Evolutionary conservation across 2,329 filamentous ascomycete genomes (phyloP).

Genomic region (Colletotrichum liaoningense): DNA sequence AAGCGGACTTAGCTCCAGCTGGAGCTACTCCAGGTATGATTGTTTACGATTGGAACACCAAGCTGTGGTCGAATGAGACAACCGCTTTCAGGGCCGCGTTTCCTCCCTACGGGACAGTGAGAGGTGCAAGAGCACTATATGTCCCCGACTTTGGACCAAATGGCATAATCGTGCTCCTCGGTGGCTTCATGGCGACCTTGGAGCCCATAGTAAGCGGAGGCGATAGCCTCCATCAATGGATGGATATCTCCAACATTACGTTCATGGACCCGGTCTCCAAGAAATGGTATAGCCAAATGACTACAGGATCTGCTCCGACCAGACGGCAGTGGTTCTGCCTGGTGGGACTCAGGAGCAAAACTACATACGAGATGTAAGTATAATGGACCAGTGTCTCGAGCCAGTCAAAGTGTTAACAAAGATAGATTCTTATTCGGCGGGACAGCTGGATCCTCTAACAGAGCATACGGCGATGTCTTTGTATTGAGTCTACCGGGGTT

Average conservation of each 20-base stretch:
- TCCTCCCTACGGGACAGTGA: not conserved
- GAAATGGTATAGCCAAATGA: not conserved
- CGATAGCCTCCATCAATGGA: not conserved
- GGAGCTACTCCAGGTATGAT: not conserved
- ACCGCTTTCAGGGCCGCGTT: not conserved
- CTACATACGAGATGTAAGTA: not conserved
- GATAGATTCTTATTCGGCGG: not conserved
- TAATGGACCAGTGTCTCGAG: not conserved
- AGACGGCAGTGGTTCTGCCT: not conserved
- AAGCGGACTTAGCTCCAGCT: not conserved
- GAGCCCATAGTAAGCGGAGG: not conserved
- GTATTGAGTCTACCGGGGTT: not conserved
- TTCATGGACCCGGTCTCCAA: not conserved
- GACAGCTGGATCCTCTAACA: not conserved
- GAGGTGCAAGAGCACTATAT: not conserved
- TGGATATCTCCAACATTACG: not conserved
- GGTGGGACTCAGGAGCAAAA: not conserved
- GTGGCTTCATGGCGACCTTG: not conserved
- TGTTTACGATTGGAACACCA: not conserved
- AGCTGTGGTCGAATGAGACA: not conserved
- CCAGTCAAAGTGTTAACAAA: not conserved
- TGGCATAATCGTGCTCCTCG: not conserved
- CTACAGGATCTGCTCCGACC: not conserved
- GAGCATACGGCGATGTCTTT: not conserved
- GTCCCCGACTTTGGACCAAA: not conserved